These are phyloP conservation scores for Cryoendolithus antarcticus DNA, from an alignment of 2,329 filamentous ascomycete genomes.

Conservation along the genomic window DNA sequence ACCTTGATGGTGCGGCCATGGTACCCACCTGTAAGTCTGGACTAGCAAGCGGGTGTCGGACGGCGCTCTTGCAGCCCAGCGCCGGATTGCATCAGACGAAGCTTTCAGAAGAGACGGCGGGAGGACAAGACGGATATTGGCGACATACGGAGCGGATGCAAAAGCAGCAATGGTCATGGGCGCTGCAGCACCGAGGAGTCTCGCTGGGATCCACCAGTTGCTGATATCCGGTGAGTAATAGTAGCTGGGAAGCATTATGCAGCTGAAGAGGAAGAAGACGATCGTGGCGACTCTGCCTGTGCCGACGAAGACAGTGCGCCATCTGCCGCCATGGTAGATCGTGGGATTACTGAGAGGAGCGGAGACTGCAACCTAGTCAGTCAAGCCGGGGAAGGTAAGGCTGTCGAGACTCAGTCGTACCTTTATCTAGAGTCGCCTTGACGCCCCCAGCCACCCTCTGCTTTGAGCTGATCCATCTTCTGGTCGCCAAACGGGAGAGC, in stretches of 20 bases:
- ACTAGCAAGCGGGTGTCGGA: constrained; percentile 27
- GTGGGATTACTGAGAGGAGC: constrained; percentile 39
- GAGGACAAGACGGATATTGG: constrained; percentile 56
- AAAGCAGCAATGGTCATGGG: constrained; percentile 55
- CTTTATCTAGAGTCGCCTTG: too few species aligned
- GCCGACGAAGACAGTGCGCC: constrained; percentile 54
- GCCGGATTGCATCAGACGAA: constrained; percentile 44
- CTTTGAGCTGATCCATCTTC: too few species aligned
- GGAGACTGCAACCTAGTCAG: constrained; percentile 29
- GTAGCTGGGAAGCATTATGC: constrained; percentile 45
- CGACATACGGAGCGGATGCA: constrained; percentile 58
- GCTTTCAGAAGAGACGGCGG: constrained; percentile 46
- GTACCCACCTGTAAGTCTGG: constrained; percentile 29
- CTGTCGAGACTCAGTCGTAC: too few species aligned
- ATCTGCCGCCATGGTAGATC: constrained; percentile 64
- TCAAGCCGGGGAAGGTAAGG: too few species aligned
- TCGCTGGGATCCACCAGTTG: constrained; percentile 29
- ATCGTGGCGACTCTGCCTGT: constrained; percentile 60
- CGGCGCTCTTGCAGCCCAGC: constrained; percentile 39
- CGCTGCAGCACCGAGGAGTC: constrained; percentile 44
- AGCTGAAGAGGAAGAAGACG: constrained; percentile 47
- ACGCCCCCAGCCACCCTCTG: too few species aligned
- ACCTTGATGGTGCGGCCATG: constrained; percentile 22
- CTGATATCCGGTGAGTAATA: constrained; percentile 29
- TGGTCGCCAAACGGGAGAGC: too few species aligned